These are phyloP conservation scores for Candida ulmi DNA, from an alignment of 805 yeast species.

Conservation along the genomic window DNA sequence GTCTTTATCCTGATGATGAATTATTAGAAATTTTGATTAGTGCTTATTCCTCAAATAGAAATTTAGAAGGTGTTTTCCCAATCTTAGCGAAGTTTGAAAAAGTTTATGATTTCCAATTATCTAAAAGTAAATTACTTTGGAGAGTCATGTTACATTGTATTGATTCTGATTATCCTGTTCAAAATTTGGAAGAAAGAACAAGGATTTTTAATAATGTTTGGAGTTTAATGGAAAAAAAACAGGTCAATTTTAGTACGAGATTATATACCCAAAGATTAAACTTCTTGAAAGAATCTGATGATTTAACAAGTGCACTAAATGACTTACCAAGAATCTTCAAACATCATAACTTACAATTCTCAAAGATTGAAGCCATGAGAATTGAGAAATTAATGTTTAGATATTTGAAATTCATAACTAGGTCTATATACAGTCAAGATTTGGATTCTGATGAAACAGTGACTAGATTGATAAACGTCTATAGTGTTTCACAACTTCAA, in stretches of 20 bases:
- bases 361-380: constrained; percentile 2
- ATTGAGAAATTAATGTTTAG: constrained; percentile 9
- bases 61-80: constrained; percentile 6
- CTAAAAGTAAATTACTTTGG: constrained; percentile 10
- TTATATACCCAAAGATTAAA: constrained; percentile 9
- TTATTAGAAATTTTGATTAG: constrained; percentile 11
- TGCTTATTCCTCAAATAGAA: constrained; percentile 14
- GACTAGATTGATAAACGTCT: too few species aligned
- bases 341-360: constrained; percentile 2
- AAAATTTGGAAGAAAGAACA: constrained; percentile 1
- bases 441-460: constrained; percentile 6
- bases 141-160: constrained; percentile 9
- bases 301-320: constrained; percentile 4
- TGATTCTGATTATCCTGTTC: constrained; percentile 3
- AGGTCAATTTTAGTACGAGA: constrained; percentile 6
- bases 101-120: constrained; percentile 8
- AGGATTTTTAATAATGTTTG: constrained; percentile 11
- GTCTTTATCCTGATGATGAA: constrained; percentile 17
- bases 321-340: constrained; percentile 12
- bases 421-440: constrained; percentile 6
- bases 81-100: constrained; percentile 11
- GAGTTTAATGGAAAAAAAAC: constrained; percentile 9
- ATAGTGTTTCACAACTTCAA: constrained; percentile 2
- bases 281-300: constrained; percentile 4
- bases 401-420: constrained; percentile 7